phyloP scores from a whole-genome alignment of 2,329 filamentous ascomycete species.

The Reticulascus tulasneorum region DNA sequence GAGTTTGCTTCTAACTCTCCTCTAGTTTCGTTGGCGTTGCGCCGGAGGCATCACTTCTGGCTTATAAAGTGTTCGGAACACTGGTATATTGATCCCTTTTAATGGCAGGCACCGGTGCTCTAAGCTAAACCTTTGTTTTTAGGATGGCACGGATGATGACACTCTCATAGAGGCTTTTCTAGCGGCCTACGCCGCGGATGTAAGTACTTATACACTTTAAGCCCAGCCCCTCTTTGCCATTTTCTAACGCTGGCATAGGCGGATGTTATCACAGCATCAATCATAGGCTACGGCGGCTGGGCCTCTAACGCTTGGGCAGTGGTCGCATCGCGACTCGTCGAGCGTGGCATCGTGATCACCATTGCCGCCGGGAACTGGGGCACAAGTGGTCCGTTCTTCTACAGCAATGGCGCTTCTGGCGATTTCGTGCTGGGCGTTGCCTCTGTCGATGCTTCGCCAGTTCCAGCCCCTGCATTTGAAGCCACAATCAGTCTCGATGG shows the following conservation, averaged over 20 bases:
- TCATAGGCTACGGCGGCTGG: constrained; percentile 19
- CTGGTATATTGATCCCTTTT: too few relatives aligned
- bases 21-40: constrained; percentile 10
- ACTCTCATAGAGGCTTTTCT: constrained; percentile 13
- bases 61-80: constrained; percentile 12
- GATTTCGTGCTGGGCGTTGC: constrained; percentile 20
- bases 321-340: constrained; percentile 35
- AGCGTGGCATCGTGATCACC: constrained; percentile 21
- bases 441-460: constrained; percentile 9
- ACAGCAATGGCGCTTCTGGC: constrained; percentile 20
- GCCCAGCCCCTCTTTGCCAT: too few relatives aligned
- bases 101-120: too few relatives aligned
- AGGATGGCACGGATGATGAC: constrained; percentile 9
- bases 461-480: constrained; percentile 12
- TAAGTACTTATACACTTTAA: too few relatives aligned
- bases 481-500: constrained; percentile 18
- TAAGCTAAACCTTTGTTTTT: neutral
- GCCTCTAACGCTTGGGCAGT: constrained; percentile 37
- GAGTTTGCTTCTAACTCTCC: too few relatives aligned
- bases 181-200: constrained; percentile 10
- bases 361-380: constrained; percentile 12
- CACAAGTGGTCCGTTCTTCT: constrained; percentile 18
- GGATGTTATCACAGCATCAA: constrained; percentile 12
- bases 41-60: constrained; percentile 9
- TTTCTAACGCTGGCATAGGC: neutral